Percentiles rank a stretch among this genome's conserved stretches.
phyloP scores from a whole-genome alignment of 352 stramenopile genomes.

The Phytophthora sansomeana region DNA sequence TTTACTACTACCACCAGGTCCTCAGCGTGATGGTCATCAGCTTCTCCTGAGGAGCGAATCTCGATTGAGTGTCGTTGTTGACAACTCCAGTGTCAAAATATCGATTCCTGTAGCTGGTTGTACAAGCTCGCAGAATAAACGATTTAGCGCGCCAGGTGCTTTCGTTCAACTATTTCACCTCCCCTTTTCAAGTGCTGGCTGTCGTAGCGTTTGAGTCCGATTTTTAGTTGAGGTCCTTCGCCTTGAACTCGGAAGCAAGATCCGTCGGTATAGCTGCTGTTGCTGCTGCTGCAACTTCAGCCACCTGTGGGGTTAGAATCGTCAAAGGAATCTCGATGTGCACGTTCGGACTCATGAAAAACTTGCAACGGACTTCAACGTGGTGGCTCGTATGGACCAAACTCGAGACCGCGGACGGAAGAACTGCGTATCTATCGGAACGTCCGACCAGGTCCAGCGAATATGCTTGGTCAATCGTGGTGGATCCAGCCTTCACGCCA shows the following conservation, averaged over 20 bases:
- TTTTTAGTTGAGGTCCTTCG: slow-evolving; percentile 7
- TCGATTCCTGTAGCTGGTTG: no score
- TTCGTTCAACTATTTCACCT: no score
- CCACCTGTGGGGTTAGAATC: slow-evolving; percentile 17
- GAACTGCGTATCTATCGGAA: slow-evolving; percentile 20
- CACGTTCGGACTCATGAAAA: slow-evolving; percentile 34
- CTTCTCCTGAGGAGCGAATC: no score
- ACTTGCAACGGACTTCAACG: slow-evolving; percentile 36
- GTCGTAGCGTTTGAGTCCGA: slow-evolving; percentile 9
- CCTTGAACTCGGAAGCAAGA: slow-evolving; percentile 9
- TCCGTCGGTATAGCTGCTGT: slow-evolving; percentile 8
- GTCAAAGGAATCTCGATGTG: slow-evolving; percentile 38
- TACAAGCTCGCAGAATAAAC: no score
- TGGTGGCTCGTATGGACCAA: slow-evolving; percentile 23
- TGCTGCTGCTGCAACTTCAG: slow-evolving; percentile 6
- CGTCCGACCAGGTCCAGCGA: slow-evolving; percentile 28
- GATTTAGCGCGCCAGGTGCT: no score
- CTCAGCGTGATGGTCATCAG: no score
- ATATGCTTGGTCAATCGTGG: slow-evolving; percentile 25
- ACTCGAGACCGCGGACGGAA: slow-evolving; percentile 24
- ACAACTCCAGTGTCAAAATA: no score
- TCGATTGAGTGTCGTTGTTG: no score
- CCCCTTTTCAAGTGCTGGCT: not conserved
- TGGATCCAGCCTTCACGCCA: slow-evolving; percentile 23
- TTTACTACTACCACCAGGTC: no score